phyloP scores from a whole-genome alignment of 495 filamentous ascomycete genomes.

The Penicillium tannophilum region DNA sequence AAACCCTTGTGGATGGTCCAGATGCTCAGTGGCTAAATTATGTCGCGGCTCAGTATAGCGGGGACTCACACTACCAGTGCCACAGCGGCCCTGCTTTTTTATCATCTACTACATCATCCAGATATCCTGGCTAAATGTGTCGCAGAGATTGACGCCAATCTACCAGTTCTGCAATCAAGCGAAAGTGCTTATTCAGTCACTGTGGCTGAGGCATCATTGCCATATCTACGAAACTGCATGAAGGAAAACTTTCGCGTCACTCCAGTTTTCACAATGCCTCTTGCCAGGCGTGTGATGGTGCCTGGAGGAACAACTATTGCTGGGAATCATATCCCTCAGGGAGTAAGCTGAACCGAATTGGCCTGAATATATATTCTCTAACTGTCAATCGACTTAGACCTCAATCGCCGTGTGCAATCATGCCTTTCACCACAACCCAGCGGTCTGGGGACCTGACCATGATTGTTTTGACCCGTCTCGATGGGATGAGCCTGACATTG shows the following conservation, averaged over 20 bases:
- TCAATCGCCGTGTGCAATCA: slow-evolving; percentile 19
- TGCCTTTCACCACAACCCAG: slow-evolving; percentile 20
- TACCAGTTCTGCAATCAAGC: slow-evolving; percentile 3
- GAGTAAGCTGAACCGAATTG: not conserved
- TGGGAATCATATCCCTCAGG: slow-evolving; percentile 12
- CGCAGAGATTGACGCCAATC: slow-evolving; percentile 10
- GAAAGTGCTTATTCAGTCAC: slow-evolving; percentile 15
- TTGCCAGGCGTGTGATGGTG: slow-evolving; percentile 11
- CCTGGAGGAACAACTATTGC: slow-evolving; percentile 10
- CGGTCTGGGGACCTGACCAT: slow-evolving; percentile 12
- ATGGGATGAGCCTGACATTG: slow-evolving; percentile 10
- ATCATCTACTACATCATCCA: slow-evolving; percentile 13
- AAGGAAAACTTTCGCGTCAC: slow-evolving; percentile 18
- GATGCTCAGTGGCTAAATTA: no score
- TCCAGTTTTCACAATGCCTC: slow-evolving; percentile 17
- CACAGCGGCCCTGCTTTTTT: slow-evolving; percentile 13
- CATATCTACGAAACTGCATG: slow-evolving; percentile 15
- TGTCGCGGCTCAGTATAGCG: slow-evolving; percentile 7
- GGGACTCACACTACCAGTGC: slow-evolving; percentile 18
- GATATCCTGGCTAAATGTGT: slow-evolving; percentile 9
- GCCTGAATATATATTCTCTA: not conserved
- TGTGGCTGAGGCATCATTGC: slow-evolving; percentile 6
- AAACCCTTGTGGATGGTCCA: no score
- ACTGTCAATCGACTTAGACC: not conserved
- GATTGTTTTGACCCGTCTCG: slow-evolving; percentile 15